phyloP scores from a whole-genome alignment of 1,284 basidiomycete species.

The Rhodotorula sp. region DNA sequence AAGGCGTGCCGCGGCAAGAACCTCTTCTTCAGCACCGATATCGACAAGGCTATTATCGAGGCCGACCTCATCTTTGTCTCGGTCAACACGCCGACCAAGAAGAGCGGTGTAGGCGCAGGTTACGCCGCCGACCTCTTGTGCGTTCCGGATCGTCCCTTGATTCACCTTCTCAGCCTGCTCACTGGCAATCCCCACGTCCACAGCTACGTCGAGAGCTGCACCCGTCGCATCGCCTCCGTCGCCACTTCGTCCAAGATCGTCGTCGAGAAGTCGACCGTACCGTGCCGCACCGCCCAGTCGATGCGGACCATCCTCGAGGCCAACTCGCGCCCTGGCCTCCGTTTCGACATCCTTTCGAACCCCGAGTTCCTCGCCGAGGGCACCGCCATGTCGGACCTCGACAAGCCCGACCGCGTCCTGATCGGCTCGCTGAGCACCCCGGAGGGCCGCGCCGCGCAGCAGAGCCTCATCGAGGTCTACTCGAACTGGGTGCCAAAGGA shows the following conservation, averaged over 20 bases:
- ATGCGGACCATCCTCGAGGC: slow-evolving; percentile 99
- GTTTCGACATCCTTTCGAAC: slow-evolving; percentile 98
- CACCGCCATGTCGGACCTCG: slow-evolving; percentile 87
- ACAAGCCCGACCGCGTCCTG: slow-evolving; percentile 88
- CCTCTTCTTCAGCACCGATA: slow-evolving; percentile 95
- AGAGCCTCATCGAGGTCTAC: slow-evolving; percentile 77
- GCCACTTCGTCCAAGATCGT: slow-evolving; percentile 94
- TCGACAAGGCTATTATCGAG: slow-evolving; percentile 88
- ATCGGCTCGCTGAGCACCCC: slow-evolving; percentile 90
- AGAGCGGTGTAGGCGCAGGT: slow-evolving; percentile 93
- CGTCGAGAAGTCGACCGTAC: slow-evolving; percentile 98
- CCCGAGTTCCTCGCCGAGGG: slow-evolving; percentile 99
- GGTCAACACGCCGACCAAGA: slow-evolving; percentile 97
- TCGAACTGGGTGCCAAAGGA: slow-evolving; percentile 90
- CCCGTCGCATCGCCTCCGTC: slow-evolving; percentile 90
- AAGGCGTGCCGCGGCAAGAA: slow-evolving; percentile 85
- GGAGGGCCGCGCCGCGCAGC: slow-evolving; percentile 79
- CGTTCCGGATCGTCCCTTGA: slow-evolving; percentile 47
- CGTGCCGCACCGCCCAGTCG: slow-evolving; percentile 95
- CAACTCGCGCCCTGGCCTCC: slow-evolving; percentile 86
- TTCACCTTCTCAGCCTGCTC: not conserved
- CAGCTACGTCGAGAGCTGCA: slow-evolving; percentile 94
- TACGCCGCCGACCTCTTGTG: slow-evolving; percentile 97
- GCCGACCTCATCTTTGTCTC: slow-evolving; percentile 73
- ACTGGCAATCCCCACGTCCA: not conserved